Evolutionary conservation across 2,329 filamentous ascomycete species (phyloP).

Genomic region (Pseudogymnoascus sp.): DNA sequence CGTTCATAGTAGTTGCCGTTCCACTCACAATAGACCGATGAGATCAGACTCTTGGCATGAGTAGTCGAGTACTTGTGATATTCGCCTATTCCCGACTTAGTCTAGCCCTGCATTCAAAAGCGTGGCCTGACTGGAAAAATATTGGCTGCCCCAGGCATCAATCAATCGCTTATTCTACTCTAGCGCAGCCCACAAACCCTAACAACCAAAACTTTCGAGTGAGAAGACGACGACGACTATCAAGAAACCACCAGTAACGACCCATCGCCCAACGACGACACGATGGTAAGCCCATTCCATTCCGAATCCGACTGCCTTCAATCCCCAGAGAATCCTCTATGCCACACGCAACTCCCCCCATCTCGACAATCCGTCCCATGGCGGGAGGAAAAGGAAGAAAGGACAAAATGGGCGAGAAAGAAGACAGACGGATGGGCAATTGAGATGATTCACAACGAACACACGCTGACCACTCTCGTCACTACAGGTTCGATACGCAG

Average conservation of each 20-base stretch:
- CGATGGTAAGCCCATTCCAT: conserved; percentile 14
- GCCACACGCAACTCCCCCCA: background rate
- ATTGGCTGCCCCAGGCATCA: background rate
- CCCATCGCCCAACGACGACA: conserved; percentile 16
- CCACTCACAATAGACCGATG: background rate
- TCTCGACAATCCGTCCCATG: background rate
- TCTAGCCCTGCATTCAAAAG: background rate
- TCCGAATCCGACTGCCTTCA: conserved; percentile 6
- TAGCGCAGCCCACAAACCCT: conserved; percentile 9
- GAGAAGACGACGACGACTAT: conserved; percentile 10
- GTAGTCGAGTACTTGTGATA: background rate
- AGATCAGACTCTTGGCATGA: background rate
- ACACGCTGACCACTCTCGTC: conserved; percentile 2
- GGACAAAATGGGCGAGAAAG: background rate
- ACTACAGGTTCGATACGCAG: conserved; percentile 85
- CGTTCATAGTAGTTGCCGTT: background rate
- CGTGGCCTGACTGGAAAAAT: background rate
- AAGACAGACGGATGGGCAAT: background rate
- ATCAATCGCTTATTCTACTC: conserved; percentile 6
- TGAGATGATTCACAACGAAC: background rate
- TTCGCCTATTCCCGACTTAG: background rate
- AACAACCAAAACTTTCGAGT: conserved; percentile 9
- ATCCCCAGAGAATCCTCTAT: background rate
- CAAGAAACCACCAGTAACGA: conserved; percentile 10
- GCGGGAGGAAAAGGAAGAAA: background rate